These are phyloP conservation scores for Termitomyces sp. DNA, from an alignment of 768 basidiomycete species.

Conservation along the genomic window DNA sequence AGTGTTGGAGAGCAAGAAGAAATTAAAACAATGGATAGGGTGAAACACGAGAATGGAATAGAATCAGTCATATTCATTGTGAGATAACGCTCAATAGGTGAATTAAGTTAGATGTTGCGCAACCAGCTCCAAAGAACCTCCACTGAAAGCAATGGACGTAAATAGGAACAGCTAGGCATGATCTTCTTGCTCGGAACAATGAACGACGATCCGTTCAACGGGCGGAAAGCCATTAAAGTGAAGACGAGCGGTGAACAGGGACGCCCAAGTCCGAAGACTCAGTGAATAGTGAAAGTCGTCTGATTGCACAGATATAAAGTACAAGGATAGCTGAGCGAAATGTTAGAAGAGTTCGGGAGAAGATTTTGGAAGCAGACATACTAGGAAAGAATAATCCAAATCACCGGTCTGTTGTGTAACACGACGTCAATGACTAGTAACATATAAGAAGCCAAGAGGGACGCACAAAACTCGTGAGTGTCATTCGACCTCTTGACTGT, in stretches of 20 bases:
- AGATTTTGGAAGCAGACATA: conserved; percentile 3
- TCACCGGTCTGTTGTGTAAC: conserved; percentile 31
- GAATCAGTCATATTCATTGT: conserved; percentile 4
- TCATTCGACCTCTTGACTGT: conserved; percentile 95
- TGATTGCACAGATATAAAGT: conserved; percentile 13
- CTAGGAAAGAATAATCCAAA: conserved; percentile 15
- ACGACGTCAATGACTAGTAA: neutral
- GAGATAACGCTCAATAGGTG: conserved; percentile 2
- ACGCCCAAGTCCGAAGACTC: neutral
- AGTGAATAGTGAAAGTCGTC: conserved; percentile 7
- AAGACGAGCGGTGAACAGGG: conserved; percentile 42
- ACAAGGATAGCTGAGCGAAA: conserved; percentile 9
- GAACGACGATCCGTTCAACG: conserved; percentile 63
- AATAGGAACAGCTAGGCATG: conserved; percentile 30
- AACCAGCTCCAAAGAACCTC: conserved; percentile 17
- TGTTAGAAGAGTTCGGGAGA: neutral
- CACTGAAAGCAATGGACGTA: conserved; percentile 19
- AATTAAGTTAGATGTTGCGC: conserved; percentile 12
- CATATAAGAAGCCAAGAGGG: neutral
- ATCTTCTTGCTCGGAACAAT: conserved; percentile 80
- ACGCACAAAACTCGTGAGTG: conserved; percentile 93
- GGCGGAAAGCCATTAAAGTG: conserved; percentile 83
- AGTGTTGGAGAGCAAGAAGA: conserved; percentile 83
- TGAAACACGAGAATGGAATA: neutral
- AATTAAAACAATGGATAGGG: neutral